Percentiles rank a stretch among this genome's conserved stretches.
phyloP scores from a whole-genome alignment of 2,329 filamentous ascomycete genomes.

The Colletotrichum limetticola region DNA sequence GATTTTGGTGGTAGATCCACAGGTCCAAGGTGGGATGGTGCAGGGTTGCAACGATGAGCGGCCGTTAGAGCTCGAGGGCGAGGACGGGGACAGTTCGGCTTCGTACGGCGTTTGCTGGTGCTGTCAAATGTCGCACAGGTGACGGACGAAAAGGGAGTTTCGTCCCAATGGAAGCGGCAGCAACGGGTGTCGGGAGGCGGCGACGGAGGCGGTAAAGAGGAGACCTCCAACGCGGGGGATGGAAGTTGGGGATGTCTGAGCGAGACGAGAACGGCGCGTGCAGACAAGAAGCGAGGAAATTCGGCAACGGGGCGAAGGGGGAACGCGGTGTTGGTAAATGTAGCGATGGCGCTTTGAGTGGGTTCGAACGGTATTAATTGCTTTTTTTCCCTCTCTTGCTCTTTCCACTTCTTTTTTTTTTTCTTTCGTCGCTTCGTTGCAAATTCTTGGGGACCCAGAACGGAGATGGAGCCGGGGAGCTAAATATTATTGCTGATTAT shows the following conservation, averaged over 20 bases:
- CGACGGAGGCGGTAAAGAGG: conserved; percentile 1
- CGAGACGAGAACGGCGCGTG: not conserved
- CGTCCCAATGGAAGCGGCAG: not conserved
- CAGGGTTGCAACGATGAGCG: conserved; percentile 33
- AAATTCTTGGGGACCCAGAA: conserved; percentile 25
- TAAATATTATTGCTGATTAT: conserved; percentile 31
- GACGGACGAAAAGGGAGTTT: not conserved
- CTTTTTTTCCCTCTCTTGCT: not conserved
- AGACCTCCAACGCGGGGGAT: not conserved
- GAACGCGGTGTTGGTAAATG: conserved; percentile 14
- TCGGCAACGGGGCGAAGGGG: not conserved
- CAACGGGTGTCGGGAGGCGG: not conserved
- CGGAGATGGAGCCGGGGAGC: conserved; percentile 26
- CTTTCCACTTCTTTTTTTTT: conserved; percentile 20
- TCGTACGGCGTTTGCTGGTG: conserved; percentile 29
- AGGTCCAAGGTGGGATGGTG: conserved; percentile 33
- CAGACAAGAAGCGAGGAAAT: conserved; percentile 7
- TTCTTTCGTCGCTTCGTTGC: conserved; percentile 14
- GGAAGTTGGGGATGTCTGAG: not conserved
- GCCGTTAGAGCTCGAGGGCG: conserved; percentile 15
- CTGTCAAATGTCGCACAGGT: conserved; percentile 11
- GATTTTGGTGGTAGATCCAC: conserved; percentile 34
- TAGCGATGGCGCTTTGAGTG: conserved; percentile 5
- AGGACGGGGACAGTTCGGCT: conserved; percentile 4
- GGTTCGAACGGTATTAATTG: conserved; percentile 23